Evolutionary conservation across 257 asterid species (phyloP).

Genomic region (Apocynum venetum): DNA sequence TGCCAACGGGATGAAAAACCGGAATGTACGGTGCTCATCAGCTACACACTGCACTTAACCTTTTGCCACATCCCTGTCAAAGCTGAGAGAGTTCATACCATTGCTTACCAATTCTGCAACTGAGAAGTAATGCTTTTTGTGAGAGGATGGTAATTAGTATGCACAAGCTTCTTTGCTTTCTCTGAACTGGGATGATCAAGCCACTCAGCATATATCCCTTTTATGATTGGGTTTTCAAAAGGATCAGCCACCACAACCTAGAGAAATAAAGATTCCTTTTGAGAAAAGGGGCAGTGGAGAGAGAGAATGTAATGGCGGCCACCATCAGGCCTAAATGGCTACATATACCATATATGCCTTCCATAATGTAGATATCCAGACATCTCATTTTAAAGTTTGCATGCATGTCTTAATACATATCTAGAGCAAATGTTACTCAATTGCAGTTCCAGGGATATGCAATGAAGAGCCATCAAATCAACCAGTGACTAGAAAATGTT

Average conservation of each 20-base stretch:
- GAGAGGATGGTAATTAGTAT: constrained; percentile 76
- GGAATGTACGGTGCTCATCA: not conserved
- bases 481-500: not conserved
- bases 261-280: not conserved
- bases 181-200: constrained; percentile 87
- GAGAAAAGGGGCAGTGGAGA: too few species aligned
- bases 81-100: not conserved
- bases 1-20: constrained; percentile 2
- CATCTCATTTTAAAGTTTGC: not conserved
- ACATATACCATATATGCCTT: not conserved
- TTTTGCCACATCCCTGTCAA: not conserved
- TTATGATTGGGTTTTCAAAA: constrained; percentile 53
- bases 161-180: constrained; percentile 65
- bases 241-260: constrained; percentile 66
- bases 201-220: constrained; percentile 63
- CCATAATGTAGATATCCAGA: not conserved
- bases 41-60: not conserved
- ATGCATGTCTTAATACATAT: not conserved
- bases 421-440: not conserved
- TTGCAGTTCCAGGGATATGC: not conserved
- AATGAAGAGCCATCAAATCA: not conserved
- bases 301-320: not conserved
- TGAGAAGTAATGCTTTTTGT: constrained; percentile 81
- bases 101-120: constrained; percentile 78
- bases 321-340: not conserved